Base-by-base conservation (phyloP, 805 yeast genomes). In the Saturnispora quitensis region DNA sequence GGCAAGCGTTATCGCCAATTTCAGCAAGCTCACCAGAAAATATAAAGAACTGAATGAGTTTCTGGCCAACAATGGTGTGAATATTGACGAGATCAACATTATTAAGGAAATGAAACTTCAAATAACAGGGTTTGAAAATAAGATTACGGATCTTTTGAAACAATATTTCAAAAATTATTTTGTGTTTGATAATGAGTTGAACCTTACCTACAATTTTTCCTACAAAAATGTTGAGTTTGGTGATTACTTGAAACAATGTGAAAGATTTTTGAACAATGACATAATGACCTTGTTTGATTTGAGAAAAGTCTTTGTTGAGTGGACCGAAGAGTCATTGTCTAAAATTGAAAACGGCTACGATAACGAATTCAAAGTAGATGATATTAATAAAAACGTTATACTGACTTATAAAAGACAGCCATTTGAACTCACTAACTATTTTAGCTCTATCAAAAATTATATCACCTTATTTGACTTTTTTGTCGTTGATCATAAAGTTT, bases 391-490 rank as follows among this genome's bases (percentile, higher is more conserved):
- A 4, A 28, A 47, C 3, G 22, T 58, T 1, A 40, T 22, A 2
- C 15, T 62, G 13, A 31, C 24, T 1, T 22, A 59, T 15, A 28
- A 47, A 33, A 13, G 45, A 13, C 7, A 45, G 9, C 40, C 25
- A 17, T 5, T 22, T 40, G 15, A 45, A 17, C 53, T 54, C 35
- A 6, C 18, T 0, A 40, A 44, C 1, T 58, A 52, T 43, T 45
- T 57, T 15, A 34, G 52, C n/a, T 60, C 67, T 2, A 38, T 61
- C 22, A 61, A 59, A 45, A 45, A 47, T 12, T 17, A 60, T 5
- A 56, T 64, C 10, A 40, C 40, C n/a, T 64, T 66, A 45, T 60
- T 62, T 36, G 56, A 65, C 48, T 51, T 40, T 52, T 52, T 48
- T 20, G 43, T 47, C 5, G 7, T 28, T 17, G 57, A 53, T 7